Evolutionary conservation across 495 filamentous ascomycete genomes (phyloP).

Genomic region (Podospora conica): DNA sequence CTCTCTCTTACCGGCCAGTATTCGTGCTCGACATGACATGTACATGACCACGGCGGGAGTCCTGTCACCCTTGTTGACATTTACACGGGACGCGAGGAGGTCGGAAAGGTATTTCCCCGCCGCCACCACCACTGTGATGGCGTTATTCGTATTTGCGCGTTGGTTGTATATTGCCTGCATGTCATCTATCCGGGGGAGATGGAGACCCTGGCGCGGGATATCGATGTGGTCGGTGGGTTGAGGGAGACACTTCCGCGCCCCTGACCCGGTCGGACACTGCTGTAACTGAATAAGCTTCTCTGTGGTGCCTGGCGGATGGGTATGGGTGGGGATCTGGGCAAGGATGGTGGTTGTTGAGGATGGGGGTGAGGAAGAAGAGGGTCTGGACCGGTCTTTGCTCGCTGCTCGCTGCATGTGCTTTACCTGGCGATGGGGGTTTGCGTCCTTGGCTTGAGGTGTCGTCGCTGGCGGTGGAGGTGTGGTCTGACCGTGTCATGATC

Average conservation of each 20-base stretch:
- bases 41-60: background rate
- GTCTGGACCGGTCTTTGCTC: background rate
- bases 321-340: background rate
- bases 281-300: background rate
- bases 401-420: background rate
- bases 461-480: background rate
- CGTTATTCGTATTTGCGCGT: background rate
- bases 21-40: background rate
- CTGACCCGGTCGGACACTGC: background rate
- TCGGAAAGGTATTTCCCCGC: background rate
- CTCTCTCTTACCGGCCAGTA: background rate
- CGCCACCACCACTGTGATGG: background rate
- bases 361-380: background rate
- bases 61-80: background rate
- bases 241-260: background rate
- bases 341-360: background rate
- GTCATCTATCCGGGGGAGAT: background rate
- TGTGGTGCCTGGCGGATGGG: background rate
- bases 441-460: background rate
- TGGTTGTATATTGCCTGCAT: background rate
- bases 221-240: background rate
- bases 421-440: background rate
- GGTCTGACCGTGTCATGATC: background rate
- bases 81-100: background rate
- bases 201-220: background rate